Conservation (phyloP, 1,284 basidiomycete species). For the Austropuccinia psidii region DNA sequence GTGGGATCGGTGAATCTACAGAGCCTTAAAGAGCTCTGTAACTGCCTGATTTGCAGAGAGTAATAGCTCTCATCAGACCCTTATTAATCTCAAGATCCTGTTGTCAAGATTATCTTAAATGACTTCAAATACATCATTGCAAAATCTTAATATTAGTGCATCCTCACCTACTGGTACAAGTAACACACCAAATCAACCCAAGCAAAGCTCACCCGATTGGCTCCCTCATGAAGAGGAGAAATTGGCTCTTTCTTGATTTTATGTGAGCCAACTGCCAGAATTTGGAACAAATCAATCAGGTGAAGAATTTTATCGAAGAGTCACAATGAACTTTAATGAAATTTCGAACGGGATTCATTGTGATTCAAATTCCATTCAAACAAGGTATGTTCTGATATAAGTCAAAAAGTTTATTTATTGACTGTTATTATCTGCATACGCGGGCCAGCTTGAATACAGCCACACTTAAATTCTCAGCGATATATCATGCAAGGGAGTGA, state of each 20-base stretch:
- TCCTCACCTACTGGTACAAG: neutral
- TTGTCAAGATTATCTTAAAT: no score
- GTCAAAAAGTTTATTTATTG: neutral
- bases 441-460: neutral
- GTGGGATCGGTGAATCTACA: no score
- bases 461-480: neutral
- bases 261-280: neutral
- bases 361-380: neutral
- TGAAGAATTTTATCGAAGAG: neutral
- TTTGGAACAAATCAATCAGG: slow-evolving; percentile 11
- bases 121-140: neutral
- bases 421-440: neutral
- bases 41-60: no score
- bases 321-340: neutral
- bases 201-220: neutral
- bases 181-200: neutral
- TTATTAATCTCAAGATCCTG: no score
- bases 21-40: no score
- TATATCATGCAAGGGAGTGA: neutral
- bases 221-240: neutral
- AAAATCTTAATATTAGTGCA: neutral
- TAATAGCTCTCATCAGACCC: no score
- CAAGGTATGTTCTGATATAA: neutral
- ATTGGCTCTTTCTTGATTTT: slow-evolving; percentile 1
- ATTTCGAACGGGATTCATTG: neutral